Evolutionary conservation across 352 stramenopile genomes (phyloP), one percentile per base, ranked within the genome.

Genomic region (Phytophthora chlamydospora): DNA sequence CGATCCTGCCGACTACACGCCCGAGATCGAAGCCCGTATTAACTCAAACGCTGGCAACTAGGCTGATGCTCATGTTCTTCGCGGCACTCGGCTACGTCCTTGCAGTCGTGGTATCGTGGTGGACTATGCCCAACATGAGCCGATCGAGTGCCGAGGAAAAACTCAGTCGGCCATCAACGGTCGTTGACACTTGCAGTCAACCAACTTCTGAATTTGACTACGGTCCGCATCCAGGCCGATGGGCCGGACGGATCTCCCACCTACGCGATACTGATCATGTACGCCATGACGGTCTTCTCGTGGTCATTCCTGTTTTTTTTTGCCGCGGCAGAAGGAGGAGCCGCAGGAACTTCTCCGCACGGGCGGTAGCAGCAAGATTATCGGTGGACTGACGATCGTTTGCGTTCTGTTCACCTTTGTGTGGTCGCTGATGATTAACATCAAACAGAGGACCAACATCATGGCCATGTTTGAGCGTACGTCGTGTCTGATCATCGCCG

Each of bases 71-170:
- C 24, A 79, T 88, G 58, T 70, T 78, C 53, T 66, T 84, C 7
- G 49, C 85, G 6, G 75, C 78, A 12, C 40, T 85, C 29, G 80
- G 80, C 13, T 89, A 88, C 58, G 71, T 89, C 4, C 62, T 78
- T 32, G 71, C 80, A 4, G 75, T 81, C 33, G 75, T 86, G 1
- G 70, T 56, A 70, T 83, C 38, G 54, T 75, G 2, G 66, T 78
- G 3, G 62, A 78, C 16, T 60, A 70, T 11, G 66, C 71, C 1
- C 73, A 83, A 24, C 62, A 62, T 14, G 73, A 85, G 36, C 67
- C 73, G 0, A 33, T 66, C 0, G 58, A 59, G 8, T 33, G 36
- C 7, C 73, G 73, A n/a, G 76, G 76, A 5, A 66, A 60, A 33
- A 69, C 58, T 13, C 76, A 83, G 61, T 74, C 76, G 1, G 45